Conservation (phyloP, 495 filamentous ascomycete species). For the Daldinia caldariorum region DNA sequence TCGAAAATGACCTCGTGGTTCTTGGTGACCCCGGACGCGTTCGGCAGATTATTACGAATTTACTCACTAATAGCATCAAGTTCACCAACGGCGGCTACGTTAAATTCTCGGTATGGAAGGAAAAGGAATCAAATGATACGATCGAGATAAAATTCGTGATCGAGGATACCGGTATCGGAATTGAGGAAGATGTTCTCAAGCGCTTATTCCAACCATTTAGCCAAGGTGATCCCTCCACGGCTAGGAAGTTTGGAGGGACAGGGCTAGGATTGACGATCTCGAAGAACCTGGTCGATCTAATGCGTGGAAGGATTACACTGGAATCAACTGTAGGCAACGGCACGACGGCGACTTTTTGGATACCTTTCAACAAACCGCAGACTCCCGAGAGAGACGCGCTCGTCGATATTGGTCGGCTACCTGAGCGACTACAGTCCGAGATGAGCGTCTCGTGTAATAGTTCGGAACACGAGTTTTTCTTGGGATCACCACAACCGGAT, state of each 20-base stretch:
- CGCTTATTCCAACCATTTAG: slow-evolving; percentile 86
- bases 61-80: slow-evolving; percentile 90
- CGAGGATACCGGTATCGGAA: slow-evolving; percentile 85
- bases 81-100: slow-evolving; percentile 81
- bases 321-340: slow-evolving; percentile 66
- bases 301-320: slow-evolving; percentile 79
- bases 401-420: slow-evolving; percentile 63
- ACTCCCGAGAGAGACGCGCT: slow-evolving; percentile 48
- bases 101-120: slow-evolving; percentile 59
- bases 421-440: slow-evolving; percentile 70
- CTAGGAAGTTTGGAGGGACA: slow-evolving; percentile 80
- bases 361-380: slow-evolving; percentile 70
- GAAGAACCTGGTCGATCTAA: slow-evolving; percentile 80
- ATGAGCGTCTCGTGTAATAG: slow-evolving; percentile 67
- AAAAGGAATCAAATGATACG: slow-evolving; percentile 58
- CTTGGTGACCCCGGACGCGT: slow-evolving; percentile 83
- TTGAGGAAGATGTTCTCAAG: slow-evolving; percentile 75
- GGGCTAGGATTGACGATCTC: slow-evolving; percentile 84
- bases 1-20: slow-evolving; percentile 59
- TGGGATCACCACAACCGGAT: slow-evolving; percentile 46
- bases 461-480: slow-evolving; percentile 58
- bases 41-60: slow-evolving; percentile 84
- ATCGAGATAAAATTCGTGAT: slow-evolving; percentile 70
- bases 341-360: slow-evolving; percentile 73
- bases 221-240: slow-evolving; percentile 82